Evolutionary conservation across 192 early-diverging fungal species (phyloP), one percentile per base, ranked within the genome.

Genomic region (Oehlia diaphana): DNA sequence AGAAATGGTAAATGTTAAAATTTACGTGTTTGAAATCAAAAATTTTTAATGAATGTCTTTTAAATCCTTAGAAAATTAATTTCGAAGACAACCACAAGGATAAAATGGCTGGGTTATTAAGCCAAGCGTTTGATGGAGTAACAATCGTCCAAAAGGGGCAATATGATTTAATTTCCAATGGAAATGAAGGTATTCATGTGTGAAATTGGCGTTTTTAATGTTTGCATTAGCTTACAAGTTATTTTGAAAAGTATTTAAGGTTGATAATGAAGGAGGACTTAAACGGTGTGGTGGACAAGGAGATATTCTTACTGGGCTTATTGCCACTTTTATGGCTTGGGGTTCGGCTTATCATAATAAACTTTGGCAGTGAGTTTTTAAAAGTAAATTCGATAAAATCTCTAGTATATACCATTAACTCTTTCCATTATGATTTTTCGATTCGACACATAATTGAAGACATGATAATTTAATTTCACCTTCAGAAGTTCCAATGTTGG

Each of bases 271-370:
- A 35, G 94, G 96, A 28, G 92, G 94, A 4, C 83, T 94, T 62
- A 90, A 96, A 64, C 85, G 98, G 16, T 96, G 95, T 80, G 98
- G 98, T 26, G 97, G 98, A 1, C 98, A 98, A 78, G 98, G 98
- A 42, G 98, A 99, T 82, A 84, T 99, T 8, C 86, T 99, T 33
- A 89, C 94, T 14, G 98, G 98, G 21, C 78, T 91, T 8, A 81
- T 95, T 37, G 94, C 92, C 0, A 90, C 97, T 14, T 97, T 97
- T 37, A 67, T 98, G 62, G 93, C 93, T 0, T 99, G 98, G 98
- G 94, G 91, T 14, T 81, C 86, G 47, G 83, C 83, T 21, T 93
- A 94, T 81, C 80, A 91, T 67, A 85, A 86, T 7, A 82, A 84
- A 9, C 82, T 87, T 13, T 92, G 91, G 90, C 82, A 88, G 84